A percentile compares a stretch with the other conserved stretches of the same genome.
Conservation (phyloP, 305 asterid species). For the Plantago coronopus region DNA sequence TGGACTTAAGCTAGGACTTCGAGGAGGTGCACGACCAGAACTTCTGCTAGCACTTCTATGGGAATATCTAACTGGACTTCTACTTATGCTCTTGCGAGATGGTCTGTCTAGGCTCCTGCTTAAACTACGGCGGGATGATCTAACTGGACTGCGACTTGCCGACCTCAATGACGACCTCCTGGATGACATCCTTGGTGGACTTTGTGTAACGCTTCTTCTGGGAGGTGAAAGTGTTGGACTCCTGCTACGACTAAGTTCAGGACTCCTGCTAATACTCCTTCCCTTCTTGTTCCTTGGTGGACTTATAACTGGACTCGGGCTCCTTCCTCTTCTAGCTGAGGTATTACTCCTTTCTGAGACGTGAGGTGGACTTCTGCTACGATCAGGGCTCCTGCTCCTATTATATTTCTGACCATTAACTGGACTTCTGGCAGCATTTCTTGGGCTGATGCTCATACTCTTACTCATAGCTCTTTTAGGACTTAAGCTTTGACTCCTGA, state of each 20-base stretch:
- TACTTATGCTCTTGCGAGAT: slow-evolving; percentile 56
- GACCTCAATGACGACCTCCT: slow-evolving; percentile 58
- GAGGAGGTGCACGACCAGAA: slow-evolving; percentile 51
- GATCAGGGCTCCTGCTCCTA: slow-evolving; percentile 55
- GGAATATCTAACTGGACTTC: slow-evolving; percentile 49
- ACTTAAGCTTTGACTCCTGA: slow-evolving; percentile 74
- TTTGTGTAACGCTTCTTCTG: slow-evolving; percentile 40
- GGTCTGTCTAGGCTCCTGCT: slow-evolving; percentile 56
- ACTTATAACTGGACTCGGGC: slow-evolving; percentile 47
- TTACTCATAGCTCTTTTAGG: slow-evolving; percentile 60
- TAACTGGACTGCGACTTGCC: slow-evolving; percentile 53
- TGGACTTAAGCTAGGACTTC: slow-evolving; percentile 70
- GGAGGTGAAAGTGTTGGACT: slow-evolving; percentile 63
- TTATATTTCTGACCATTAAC: slow-evolving; percentile 38
- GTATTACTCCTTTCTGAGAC: slow-evolving; percentile 39
- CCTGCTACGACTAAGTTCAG: slow-evolving; percentile 47
- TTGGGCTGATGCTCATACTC: slow-evolving; percentile 96
- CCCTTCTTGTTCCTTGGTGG: slow-evolving; percentile 54
- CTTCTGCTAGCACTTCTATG: slow-evolving; percentile 67
- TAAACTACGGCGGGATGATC: slow-evolving; percentile 40
- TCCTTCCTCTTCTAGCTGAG: slow-evolving; percentile 58
- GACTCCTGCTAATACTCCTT: slow-evolving; percentile 46
- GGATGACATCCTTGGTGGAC: slow-evolving; percentile 56
- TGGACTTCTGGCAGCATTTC: slow-evolving; percentile 50
- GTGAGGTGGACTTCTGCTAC: slow-evolving; percentile 52